Percentiles rank a stretch among this genome's conserved stretches.
Conservation (phyloP, 805 yeast species). For the Wickerhamiella azyma region DNA sequence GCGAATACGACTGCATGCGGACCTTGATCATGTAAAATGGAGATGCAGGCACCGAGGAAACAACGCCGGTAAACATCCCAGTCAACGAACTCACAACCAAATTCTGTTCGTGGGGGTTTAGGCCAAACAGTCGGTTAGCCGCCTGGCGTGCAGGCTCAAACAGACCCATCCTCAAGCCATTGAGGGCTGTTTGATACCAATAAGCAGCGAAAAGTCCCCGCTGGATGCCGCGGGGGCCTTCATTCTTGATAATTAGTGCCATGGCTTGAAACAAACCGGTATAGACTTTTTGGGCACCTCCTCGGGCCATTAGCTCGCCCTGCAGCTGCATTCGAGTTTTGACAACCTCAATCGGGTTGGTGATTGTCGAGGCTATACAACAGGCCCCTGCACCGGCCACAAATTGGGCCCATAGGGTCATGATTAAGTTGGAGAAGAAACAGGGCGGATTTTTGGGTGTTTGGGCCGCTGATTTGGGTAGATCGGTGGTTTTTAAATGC, state of each 20-base stretch:
- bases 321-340: conserved; percentile 94
- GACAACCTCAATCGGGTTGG: conserved; percentile 89
- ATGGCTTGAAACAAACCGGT: conserved; percentile 84
- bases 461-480: too few relatives aligned
- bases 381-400: conserved; percentile 90
- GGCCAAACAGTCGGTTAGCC: conserved; percentile 41
- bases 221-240: conserved; percentile 79
- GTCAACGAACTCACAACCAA: conserved; percentile 60
- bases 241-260: conserved; percentile 52
- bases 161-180: conserved; percentile 87
- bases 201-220: conserved; percentile 85
- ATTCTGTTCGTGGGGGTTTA: conserved; percentile 35
- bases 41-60: conserved; percentile 84
- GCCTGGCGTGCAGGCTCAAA: conserved; percentile 73
- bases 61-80: conserved; percentile 73
- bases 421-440: too few relatives aligned
- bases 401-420: conserved; percentile 26
- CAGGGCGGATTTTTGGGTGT: too few relatives aligned
- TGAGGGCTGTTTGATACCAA: conserved; percentile 75
- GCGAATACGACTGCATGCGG: conserved; percentile 91
- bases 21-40: conserved; percentile 89
- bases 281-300: conserved; percentile 41
- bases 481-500: too few relatives aligned
- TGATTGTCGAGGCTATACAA: conserved; percentile 93
- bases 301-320: conserved; percentile 59